Evolutionary conservation across 129 eudicot genomes (phyloP).

Genomic region (Flaveria brownii): DNA sequence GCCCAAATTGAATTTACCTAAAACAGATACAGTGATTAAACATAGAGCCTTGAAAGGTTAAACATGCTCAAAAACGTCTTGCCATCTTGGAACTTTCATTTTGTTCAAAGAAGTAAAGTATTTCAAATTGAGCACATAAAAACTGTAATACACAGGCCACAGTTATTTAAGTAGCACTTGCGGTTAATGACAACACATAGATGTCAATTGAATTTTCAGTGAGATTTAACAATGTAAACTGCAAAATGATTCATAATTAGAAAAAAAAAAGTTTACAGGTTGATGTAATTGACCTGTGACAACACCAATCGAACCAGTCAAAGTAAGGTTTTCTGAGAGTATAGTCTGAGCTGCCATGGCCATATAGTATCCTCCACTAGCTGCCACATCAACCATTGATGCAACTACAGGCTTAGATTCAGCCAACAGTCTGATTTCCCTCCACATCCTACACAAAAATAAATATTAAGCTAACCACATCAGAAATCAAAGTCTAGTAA

Average conservation of each 20-base stretch:
- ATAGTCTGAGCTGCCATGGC: conserved; percentile 90
- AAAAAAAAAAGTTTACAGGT: background rate
- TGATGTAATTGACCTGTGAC: conserved; percentile 60
- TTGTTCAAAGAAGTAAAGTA: conserved; percentile 18
- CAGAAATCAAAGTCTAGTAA: conserved; percentile 12
- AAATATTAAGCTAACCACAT: background rate
- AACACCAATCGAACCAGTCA: conserved; percentile 98
- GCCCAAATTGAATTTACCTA: conserved; percentile 88
- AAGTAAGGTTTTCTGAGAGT: conserved; percentile 84
- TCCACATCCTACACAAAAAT: conserved; percentile 80
- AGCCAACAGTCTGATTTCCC: conserved; percentile 85
- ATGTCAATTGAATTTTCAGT: background rate
- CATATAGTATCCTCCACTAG: conserved; percentile 99
- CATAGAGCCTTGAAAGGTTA: background rate
- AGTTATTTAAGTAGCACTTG: conserved; percentile 11
- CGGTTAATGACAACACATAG: background rate
- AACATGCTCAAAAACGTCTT: conserved; percentile 5
- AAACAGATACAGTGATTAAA: conserved; percentile 11
- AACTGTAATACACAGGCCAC: background rate
- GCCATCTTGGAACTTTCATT: conserved; percentile 14
- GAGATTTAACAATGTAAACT: background rate
- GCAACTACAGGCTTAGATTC: conserved; percentile 85
- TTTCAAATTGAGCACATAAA: background rate
- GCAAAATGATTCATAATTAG: background rate
- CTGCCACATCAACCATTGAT: conserved; percentile 99